These are phyloP conservation scores for Microstroma glucosiphilum DNA, from an alignment of 1,284 basidiomycete genomes.

Conservation along the genomic window DNA sequence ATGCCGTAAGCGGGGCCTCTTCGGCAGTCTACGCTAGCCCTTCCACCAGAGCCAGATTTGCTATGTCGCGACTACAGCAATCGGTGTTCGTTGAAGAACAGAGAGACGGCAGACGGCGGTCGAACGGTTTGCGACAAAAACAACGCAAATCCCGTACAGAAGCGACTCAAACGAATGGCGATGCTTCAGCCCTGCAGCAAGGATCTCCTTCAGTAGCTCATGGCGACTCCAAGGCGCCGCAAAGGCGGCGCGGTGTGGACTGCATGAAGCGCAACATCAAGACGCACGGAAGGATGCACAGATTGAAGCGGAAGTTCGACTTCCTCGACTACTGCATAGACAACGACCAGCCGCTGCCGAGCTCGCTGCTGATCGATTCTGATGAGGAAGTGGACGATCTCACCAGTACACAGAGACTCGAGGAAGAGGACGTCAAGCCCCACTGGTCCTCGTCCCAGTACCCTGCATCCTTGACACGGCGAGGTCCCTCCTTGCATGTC, in stretches of 20 bases:
- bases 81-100: neutral
- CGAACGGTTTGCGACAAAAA: neutral
- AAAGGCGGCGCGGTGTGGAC: neutral
- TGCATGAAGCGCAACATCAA: neutral
- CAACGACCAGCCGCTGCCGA: constrained; percentile 1
- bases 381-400: constrained; percentile 13
- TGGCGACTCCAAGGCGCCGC: neutral
- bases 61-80: neutral
- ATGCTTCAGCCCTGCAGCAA: no score
- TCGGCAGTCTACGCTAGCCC: neutral
- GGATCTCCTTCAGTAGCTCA: no score
- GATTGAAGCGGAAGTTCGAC: constrained; percentile 3
- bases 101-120: neutral
- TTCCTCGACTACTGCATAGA: constrained; percentile 1
- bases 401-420: constrained; percentile 10
- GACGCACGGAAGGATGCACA: constrained; percentile 1
- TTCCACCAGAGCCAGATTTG: neutral
- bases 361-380: constrained; percentile 4
- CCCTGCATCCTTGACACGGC: no score
- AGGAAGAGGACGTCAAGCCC: constrained; percentile 11
- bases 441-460: neutral
- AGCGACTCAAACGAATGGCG: neutral
- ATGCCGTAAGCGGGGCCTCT: neutral
- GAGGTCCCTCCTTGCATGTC: neutral
- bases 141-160: neutral